Conservation (phyloP, 108 stramenopile genomes). For the Chaetoceros tenuissimus region DNA sequence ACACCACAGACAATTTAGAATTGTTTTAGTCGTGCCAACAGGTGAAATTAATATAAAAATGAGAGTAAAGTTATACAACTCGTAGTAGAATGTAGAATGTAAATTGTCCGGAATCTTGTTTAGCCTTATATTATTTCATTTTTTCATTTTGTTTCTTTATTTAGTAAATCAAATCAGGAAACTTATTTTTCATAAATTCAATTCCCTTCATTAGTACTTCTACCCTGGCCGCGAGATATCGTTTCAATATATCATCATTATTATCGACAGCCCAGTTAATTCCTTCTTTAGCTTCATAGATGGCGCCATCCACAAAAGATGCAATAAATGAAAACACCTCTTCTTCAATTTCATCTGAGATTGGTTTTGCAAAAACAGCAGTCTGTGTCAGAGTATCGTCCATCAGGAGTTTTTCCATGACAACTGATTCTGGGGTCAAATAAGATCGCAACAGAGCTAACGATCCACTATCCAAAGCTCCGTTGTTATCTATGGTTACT, state of each 20-base stretch:
- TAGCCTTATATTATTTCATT: too few relatives aligned
- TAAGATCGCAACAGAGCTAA: conserved; percentile 37
- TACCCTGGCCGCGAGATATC: conserved; percentile 34
- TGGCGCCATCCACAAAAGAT: conserved; percentile 45
- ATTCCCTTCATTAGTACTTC: conserved; percentile 29
- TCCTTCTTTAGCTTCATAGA: conserved; percentile 35
- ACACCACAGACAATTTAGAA: too few relatives aligned
- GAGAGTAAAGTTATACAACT: too few relatives aligned
- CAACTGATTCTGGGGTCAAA: conserved; percentile 27
- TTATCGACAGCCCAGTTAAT: conserved; percentile 14
- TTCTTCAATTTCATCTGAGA: too few relatives aligned
- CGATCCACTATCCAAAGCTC: conserved; percentile 38
- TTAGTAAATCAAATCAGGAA: conserved; percentile 40
- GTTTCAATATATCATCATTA: conserved; percentile 25
- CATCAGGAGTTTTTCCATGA: conserved; percentile 38
- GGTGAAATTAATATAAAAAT: too few relatives aligned
- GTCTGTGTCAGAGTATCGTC: conserved; percentile 22
- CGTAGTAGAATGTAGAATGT: too few relatives aligned
- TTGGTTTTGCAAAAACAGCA: conserved; percentile 41
- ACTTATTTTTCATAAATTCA: conserved; percentile 28
- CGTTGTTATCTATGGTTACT: conserved; percentile 38
- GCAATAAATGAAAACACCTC: conserved; percentile 59
- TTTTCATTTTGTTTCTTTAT: too few relatives aligned
- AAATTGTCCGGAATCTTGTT: too few relatives aligned
- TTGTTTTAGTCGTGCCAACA: too few relatives aligned